Conservation (phyloP, 805 yeast genomes). For the Sporopachydermia lactativora region DNA sequence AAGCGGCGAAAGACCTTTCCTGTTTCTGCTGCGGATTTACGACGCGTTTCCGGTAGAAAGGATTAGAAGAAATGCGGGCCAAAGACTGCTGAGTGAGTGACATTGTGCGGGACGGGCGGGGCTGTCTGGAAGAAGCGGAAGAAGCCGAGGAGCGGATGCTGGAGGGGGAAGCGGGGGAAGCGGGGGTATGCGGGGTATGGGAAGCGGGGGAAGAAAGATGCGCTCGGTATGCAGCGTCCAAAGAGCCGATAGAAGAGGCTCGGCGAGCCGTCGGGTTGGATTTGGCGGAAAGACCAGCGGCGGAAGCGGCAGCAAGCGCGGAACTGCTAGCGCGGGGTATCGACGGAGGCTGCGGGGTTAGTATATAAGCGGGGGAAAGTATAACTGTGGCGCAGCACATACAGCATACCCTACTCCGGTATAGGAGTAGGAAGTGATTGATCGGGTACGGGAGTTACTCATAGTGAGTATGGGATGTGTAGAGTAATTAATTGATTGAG, state of each 20-base stretch:
- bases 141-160: no score
- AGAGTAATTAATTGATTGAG: no score
- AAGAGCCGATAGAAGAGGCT: conserved; percentile 1
- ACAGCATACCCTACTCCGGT: conserved; percentile 15
- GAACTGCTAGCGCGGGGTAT: not conserved
- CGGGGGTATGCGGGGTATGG: no score
- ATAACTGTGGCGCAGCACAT: not conserved
- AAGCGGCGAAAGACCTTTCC: not conserved
- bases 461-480: not conserved
- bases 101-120: not conserved
- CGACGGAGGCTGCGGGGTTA: not conserved
- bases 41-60: not conserved
- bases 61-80: not conserved
- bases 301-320: not conserved
- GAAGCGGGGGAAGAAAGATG: no score
- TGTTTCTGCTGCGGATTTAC: not conserved
- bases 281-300: not conserved
- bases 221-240: no score
- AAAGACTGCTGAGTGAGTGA: conserved; percentile 1
- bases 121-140: not conserved
- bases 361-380: not conserved
- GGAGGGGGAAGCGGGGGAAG: no score
- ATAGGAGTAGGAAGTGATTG: conserved; percentile 13
- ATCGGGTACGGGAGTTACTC: conserved; percentile 14
- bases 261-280: not conserved